Percentiles rank a stretch among this genome's conserved stretches.
Conservation (phyloP, 2,329 filamentous ascomycete species). For the Fusarium albidum region DNA sequence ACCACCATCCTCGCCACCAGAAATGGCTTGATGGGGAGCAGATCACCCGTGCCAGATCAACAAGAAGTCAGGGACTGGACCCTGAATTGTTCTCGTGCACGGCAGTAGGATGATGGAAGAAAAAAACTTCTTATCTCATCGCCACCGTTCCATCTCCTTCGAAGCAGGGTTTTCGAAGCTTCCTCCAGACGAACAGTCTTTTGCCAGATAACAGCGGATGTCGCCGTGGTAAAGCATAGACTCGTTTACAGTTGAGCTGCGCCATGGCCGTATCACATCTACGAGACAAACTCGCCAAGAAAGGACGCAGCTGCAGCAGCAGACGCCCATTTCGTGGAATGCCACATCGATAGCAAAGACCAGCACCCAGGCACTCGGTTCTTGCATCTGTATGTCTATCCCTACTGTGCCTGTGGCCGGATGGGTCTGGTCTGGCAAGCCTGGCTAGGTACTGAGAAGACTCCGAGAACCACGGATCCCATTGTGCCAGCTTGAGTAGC, state of each 20-base stretch:
- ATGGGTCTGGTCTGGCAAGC: not conserved
- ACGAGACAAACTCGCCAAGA: slow-evolving; percentile 17
- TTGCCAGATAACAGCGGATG: slow-evolving; percentile 1
- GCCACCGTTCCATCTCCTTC: slow-evolving; percentile 18
- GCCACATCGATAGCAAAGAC: slow-evolving; percentile 4
- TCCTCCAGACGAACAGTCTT: slow-evolving; percentile 1
- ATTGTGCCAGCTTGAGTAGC: slow-evolving; percentile 29
- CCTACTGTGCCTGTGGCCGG: not conserved
- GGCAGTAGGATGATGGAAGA: slow-evolving; percentile 10
- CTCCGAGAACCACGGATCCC: slow-evolving; percentile 7
- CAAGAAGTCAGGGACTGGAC: slow-evolving; percentile 22
- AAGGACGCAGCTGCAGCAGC: slow-evolving; percentile 11
- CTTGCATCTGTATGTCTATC: slow-evolving; percentile 5
- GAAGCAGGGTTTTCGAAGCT: not conserved
- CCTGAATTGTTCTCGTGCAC: slow-evolving; percentile 16
- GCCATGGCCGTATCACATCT: slow-evolving; percentile 13
- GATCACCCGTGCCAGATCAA: slow-evolving; percentile 29
- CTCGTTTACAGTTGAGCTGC: slow-evolving; percentile 1
- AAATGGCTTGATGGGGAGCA: slow-evolving; percentile 12
- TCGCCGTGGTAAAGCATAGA: not conserved
- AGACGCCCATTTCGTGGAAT: slow-evolving; percentile 2
- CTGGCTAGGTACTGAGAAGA: slow-evolving; percentile 9
- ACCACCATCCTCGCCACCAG: slow-evolving; percentile 29
- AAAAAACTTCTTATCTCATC: slow-evolving; percentile 19
- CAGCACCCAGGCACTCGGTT: slow-evolving; percentile 21